phyloP scores from a whole-genome alignment of 169 alveolate genomes.

The Eimeria zaria region DNA sequence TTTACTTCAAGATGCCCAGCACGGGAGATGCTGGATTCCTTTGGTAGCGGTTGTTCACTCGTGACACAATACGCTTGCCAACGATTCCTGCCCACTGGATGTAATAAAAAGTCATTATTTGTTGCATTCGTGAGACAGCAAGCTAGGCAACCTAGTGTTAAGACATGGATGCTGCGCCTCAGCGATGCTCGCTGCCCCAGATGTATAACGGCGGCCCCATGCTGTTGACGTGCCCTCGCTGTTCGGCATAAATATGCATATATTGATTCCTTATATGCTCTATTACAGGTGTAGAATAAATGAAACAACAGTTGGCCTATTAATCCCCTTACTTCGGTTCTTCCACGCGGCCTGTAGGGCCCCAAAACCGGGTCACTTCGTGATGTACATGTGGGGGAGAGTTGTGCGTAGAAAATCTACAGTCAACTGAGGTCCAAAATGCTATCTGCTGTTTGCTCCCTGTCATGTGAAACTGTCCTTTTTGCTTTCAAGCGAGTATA shows the following conservation, averaged over 20 bases:
- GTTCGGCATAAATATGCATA: neutral
- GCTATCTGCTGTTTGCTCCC: neutral
- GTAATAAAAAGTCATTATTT: neutral
- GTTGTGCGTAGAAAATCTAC: neutral
- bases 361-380: slow-evolving; percentile 9
- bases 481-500: neutral
- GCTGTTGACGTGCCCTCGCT: neutral
- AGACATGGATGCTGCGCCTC: neutral
- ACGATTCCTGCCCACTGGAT: neutral
- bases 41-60: neutral
- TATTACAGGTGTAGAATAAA: neutral
- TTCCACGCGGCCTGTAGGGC: slow-evolving; percentile 4
- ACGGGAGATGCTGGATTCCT: neutral
- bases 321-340: neutral
- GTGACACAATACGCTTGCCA: neutral
- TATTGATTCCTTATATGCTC: neutral
- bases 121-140: neutral
- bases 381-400: slow-evolving; percentile 10
- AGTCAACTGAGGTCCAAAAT: neutral
- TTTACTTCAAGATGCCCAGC: neutral
- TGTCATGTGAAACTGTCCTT: neutral
- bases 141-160: neutral
- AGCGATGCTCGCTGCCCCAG: slow-evolving; percentile 41
- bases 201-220: slow-evolving; percentile 1
- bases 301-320: neutral